phyloP scores from a whole-genome alignment of 768 basidiomycete species.

The Glaciozyma antarctica region DNA sequence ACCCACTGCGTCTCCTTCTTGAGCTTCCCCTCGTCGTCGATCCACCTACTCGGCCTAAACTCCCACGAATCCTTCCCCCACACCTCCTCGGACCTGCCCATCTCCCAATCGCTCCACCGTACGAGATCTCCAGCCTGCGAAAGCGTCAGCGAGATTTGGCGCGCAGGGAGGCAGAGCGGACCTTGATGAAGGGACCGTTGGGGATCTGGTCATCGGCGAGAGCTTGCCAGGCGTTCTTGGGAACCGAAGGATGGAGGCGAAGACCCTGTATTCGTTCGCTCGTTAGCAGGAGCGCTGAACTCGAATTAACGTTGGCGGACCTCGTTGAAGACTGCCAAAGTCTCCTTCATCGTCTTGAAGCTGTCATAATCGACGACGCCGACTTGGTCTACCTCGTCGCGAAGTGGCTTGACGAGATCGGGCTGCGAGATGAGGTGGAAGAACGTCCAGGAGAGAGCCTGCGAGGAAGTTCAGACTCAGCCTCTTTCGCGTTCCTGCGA shows the following conservation, averaged over 20 bases:
- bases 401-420: conserved; percentile 1
- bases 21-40: conserved; percentile 7
- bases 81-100: conserved; percentile 6
- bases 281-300: not conserved
- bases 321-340: conserved; percentile 15
- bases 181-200: not conserved
- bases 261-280: not conserved
- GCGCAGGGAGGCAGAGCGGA: too few relatives aligned
- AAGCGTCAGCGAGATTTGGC: not conserved
- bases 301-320: conserved; percentile 1
- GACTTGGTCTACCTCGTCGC: conserved; percentile 7
- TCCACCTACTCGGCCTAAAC: conserved; percentile 19
- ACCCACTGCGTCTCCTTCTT: conserved; percentile 13
- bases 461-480: not conserved
- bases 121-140: conserved; percentile 10
- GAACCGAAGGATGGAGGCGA: conserved; percentile 2
- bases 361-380: conserved; percentile 10
- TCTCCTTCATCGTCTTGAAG: conserved; percentile 5
- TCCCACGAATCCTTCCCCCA: conserved; percentile 17
- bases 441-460: conserved; percentile 19
- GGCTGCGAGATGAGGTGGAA: conserved; percentile 14
- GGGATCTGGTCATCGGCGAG: conserved; percentile 10
- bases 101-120: conserved; percentile 17
- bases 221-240: conserved; percentile 22
- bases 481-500: too few relatives aligned